These are phyloP conservation scores for Hirsutella minnesotensis DNA, from an alignment of 2,329 filamentous ascomycete species.

Conservation along the genomic window DNA sequence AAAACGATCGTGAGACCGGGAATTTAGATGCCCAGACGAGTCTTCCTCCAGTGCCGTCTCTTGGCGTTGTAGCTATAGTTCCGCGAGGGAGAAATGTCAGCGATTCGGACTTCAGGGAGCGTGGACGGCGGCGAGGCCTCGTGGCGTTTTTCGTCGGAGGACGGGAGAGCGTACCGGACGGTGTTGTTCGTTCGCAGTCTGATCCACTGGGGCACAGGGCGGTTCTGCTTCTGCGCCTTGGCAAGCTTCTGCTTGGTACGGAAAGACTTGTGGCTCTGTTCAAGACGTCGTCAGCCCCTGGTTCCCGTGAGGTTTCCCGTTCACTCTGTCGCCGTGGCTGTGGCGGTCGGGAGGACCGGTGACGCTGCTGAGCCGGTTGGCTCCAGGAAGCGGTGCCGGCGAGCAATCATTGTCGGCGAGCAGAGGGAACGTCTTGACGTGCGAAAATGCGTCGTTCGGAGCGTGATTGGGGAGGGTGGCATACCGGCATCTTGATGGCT, in stretches of 20 bases:
- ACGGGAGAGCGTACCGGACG: slow-evolving; percentile 85
- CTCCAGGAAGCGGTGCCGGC: too few relatives aligned
- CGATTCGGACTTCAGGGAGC: background rate
- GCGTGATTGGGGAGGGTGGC: slow-evolving; percentile 5
- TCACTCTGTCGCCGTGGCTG: background rate
- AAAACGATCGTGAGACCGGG: slow-evolving; percentile 27
- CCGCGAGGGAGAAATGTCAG: background rate
- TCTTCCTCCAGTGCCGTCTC: slow-evolving; percentile 99
- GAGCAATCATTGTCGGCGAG: too few relatives aligned
- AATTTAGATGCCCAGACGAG: slow-evolving; percentile 92
- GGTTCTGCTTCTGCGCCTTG: slow-evolving; percentile 99
- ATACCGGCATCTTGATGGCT: slow-evolving; percentile 30
- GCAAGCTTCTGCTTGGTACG: slow-evolving; percentile 99
- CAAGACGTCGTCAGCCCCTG: slow-evolving; percentile 4
- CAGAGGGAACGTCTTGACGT: too few relatives aligned
- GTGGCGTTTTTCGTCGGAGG: background rate
- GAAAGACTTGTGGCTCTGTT: slow-evolving; percentile 98
- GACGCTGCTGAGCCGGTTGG: background rate
- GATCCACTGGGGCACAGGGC: slow-evolving; percentile 99
- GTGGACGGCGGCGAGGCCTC: too few relatives aligned
- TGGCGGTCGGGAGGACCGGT: background rate
- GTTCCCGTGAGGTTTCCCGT: background rate
- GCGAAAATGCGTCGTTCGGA: background rate
- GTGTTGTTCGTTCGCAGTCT: slow-evolving; percentile 97
- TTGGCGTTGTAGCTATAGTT: slow-evolving; percentile 92